Conservation (phyloP, 129 eudicot genomes). For the Dittrichia graveolens region DNA sequence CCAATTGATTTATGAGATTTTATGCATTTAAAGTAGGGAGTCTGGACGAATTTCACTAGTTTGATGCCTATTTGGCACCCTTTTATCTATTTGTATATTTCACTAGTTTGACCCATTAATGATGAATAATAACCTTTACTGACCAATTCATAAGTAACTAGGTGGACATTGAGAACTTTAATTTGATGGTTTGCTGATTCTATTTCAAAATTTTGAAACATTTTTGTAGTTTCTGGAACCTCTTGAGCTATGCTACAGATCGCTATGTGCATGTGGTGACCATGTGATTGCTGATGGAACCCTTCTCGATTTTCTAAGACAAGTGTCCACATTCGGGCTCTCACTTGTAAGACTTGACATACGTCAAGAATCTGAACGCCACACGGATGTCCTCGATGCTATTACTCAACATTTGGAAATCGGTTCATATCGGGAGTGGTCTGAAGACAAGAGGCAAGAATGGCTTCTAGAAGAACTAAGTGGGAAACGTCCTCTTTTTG, state of each 20-base stretch:
- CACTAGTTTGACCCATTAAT: not conserved
- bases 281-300: conserved; percentile 84
- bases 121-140: not conserved
- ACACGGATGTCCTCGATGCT: conserved; percentile 93
- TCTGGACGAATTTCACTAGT: not conserved
- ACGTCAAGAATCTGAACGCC: conserved; percentile 94
- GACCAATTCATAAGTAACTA: not conserved
- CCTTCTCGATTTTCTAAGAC: conserved; percentile 90
- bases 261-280: conserved; percentile 89
- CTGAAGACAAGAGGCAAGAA: conserved; percentile 82
- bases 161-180: not conserved
- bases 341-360: conserved; percentile 92
- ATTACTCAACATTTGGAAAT: conserved; percentile 84
- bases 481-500: conserved; percentile 87
- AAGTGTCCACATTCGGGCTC: conserved; percentile 92
- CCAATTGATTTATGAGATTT: not conserved
- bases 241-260: conserved; percentile 92
- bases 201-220: conserved; percentile 1
- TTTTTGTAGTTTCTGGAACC: conserved; percentile 80
- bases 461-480: conserved; percentile 91
- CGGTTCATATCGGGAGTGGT: conserved; percentile 92
- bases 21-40: not conserved
- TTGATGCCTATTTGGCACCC: not conserved
- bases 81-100: not conserved
- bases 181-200: not conserved